phyloP scores from a whole-genome alignment of 1,284 basidiomycete genomes.

The Pseudomicrostroma phylloplanum region DNA sequence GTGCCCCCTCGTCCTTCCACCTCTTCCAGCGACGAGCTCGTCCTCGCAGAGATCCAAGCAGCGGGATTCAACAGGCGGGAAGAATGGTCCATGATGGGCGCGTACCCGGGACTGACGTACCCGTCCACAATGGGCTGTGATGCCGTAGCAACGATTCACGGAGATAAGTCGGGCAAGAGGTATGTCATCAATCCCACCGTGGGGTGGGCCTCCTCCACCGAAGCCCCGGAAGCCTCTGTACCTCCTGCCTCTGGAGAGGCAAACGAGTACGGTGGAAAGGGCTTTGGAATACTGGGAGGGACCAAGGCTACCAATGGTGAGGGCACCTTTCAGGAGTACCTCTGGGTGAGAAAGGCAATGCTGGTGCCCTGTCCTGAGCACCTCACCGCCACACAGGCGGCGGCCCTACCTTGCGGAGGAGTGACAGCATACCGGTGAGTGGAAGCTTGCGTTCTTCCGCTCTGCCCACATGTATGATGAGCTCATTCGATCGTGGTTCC shows the following conservation, averaged over 20 bases:
- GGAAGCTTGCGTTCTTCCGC: not conserved
- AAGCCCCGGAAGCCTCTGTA: conserved; percentile 42
- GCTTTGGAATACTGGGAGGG: conserved; percentile 43
- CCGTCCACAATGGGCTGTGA: conserved; percentile 65
- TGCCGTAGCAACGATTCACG: conserved; percentile 58
- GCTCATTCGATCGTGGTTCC: conserved; percentile 1
- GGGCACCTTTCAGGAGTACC: conserved; percentile 72
- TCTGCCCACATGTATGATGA: not conserved
- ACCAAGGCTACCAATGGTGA: conserved; percentile 29
- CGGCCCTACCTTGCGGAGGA: conserved; percentile 69
- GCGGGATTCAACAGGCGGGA: conserved; percentile 74
- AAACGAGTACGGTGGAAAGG: conserved; percentile 27
- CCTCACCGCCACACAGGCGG: conserved; percentile 64
- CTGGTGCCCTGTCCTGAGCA: conserved; percentile 65
- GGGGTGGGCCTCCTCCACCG: conserved; percentile 69
- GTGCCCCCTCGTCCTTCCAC: not conserved
- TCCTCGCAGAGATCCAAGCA: conserved; percentile 52
- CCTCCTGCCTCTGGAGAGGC: conserved; percentile 18
- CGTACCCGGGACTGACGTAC: conserved; percentile 67
- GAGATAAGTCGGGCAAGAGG: conserved; percentile 10
- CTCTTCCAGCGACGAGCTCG: not conserved
- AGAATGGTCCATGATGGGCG: conserved; percentile 66
- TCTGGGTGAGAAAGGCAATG: conserved; percentile 65
- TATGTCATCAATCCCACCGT: conserved; percentile 57
- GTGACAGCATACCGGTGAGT: conserved; percentile 73